Percentiles rank a stretch among this genome's conserved stretches.
Evolutionary conservation across 2,329 filamentous ascomycete genomes (phyloP).

Genomic region (Penicillium sp.): DNA sequence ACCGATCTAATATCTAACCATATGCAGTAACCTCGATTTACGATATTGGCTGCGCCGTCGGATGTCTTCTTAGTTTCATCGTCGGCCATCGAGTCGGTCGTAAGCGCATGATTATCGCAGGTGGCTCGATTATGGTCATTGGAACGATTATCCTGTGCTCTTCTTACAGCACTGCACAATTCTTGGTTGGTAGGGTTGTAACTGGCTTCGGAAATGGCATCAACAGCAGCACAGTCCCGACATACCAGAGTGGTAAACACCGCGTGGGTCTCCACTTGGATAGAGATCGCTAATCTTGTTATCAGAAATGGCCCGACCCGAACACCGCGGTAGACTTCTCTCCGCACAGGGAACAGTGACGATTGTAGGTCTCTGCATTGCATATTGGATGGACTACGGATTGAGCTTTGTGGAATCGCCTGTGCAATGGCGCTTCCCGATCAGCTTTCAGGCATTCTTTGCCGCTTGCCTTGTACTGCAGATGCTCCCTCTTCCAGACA

Average conservation of each 20-base stretch:
- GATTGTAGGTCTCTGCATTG: slow-evolving; percentile 47
- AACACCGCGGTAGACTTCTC: slow-evolving; percentile 16
- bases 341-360: slow-evolving; percentile 32
- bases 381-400: slow-evolving; percentile 48
- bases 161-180: slow-evolving; percentile 40
- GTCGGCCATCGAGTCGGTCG: slow-evolving; percentile 44
- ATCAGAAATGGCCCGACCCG: slow-evolving; percentile 18
- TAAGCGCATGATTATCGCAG: slow-evolving; percentile 41
- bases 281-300: neutral
- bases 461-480: slow-evolving; percentile 36
- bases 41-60: slow-evolving; percentile 32
- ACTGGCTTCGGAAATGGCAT: slow-evolving; percentile 40
- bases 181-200: slow-evolving; percentile 46
- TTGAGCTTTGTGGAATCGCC: slow-evolving; percentile 26
- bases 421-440: slow-evolving; percentile 44
- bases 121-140: slow-evolving; percentile 43
- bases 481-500: slow-evolving; percentile 38
- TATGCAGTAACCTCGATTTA: slow-evolving; percentile 19
- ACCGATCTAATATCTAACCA: neutral
- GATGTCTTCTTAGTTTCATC: slow-evolving; percentile 32
- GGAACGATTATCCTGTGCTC: slow-evolving; percentile 43
- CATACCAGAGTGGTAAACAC: slow-evolving; percentile 18
- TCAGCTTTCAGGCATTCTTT: slow-evolving; percentile 42
- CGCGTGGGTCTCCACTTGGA: neutral
- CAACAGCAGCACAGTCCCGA: slow-evolving; percentile 22